A percentile compares a stretch with the other conserved stretches of the same genome.
Evolutionary conservation across 2,329 filamentous ascomycete species (phyloP).

Genomic region (Colletotrichum eremochloae): DNA sequence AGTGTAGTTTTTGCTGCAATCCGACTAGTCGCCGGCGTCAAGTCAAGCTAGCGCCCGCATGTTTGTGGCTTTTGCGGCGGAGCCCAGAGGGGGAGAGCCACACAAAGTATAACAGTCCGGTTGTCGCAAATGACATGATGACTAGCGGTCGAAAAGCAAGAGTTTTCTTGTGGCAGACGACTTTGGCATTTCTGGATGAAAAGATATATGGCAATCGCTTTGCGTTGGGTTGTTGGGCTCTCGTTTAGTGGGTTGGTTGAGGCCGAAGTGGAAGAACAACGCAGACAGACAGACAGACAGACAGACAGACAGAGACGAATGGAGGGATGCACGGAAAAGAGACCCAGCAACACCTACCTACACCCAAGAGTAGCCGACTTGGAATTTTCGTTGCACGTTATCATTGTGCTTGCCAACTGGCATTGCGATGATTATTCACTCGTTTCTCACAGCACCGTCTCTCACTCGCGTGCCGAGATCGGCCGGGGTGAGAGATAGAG

Average conservation of each 20-base stretch:
- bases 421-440: not conserved
- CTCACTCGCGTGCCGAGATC: not conserved
- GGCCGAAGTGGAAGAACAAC: not conserved
- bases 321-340: too few species aligned
- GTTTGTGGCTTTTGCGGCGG: conserved; percentile 22
- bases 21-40: too few species aligned
- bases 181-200: not conserved
- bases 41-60: not conserved
- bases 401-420: not conserved
- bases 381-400: not conserved
- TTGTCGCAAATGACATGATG: not conserved
- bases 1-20: not conserved
- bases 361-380: too few species aligned
- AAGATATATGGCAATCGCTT: too few species aligned
- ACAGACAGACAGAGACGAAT: not conserved
- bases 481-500: not conserved
- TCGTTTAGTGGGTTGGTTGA: not conserved
- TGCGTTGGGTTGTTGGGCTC: not conserved
- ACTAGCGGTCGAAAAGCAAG: too few species aligned
- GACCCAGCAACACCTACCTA: too few species aligned
- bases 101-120: not conserved
- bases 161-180: too few species aligned
- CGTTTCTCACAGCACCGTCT: not conserved
- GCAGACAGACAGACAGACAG: not conserved
- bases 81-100: not conserved